Evolutionary conservation across 148 eudicot genomes (phyloP).

Genomic region (Pharnaceum exiguum): DNA sequence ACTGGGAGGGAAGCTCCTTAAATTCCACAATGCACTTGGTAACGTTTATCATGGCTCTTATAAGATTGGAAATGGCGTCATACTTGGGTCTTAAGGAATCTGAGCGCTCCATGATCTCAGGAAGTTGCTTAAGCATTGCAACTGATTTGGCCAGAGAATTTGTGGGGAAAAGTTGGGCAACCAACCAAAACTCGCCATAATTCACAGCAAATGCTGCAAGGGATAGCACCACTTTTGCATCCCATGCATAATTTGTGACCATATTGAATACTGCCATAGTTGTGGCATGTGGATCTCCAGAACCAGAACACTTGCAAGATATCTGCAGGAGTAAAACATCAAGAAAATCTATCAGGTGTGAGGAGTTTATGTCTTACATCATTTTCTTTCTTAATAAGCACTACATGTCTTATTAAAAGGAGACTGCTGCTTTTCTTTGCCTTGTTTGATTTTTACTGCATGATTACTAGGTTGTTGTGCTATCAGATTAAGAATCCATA

Average conservation of each 20-base stretch:
- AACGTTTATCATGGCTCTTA: constrained; percentile 46
- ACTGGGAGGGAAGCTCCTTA: constrained; percentile 54
- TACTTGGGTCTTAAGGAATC: constrained; percentile 47
- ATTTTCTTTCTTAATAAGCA: neutral
- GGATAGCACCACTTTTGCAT: constrained; percentile 63
- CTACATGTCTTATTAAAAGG: too few species aligned
- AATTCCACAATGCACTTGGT: constrained; percentile 64
- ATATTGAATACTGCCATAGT: constrained; percentile 48
- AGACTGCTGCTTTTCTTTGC: too few species aligned
- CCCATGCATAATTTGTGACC: constrained; percentile 70
- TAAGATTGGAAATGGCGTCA: constrained; percentile 47
- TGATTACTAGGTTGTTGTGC: too few species aligned
- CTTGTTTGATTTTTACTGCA: too few species aligned
- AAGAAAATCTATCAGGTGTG: neutral
- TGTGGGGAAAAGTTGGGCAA: constrained; percentile 51
- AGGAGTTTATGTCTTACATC: neutral
- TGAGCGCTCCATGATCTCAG: constrained; percentile 36
- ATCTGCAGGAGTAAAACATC: constrained; percentile 29
- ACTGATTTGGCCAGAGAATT: constrained; percentile 73
- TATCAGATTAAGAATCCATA: too few species aligned
- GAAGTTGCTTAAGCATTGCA: constrained; percentile 61
- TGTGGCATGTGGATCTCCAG: constrained; percentile 55
- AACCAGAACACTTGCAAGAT: constrained; percentile 51
- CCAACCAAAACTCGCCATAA: constrained; percentile 83
- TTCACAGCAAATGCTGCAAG: constrained; percentile 66